A percentile compares a stretch with the other conserved stretches of the same genome.
These are phyloP conservation scores for Geoglossum glabrum DNA, from an alignment of 495 filamentous ascomycete species.

Conservation along the genomic window DNA sequence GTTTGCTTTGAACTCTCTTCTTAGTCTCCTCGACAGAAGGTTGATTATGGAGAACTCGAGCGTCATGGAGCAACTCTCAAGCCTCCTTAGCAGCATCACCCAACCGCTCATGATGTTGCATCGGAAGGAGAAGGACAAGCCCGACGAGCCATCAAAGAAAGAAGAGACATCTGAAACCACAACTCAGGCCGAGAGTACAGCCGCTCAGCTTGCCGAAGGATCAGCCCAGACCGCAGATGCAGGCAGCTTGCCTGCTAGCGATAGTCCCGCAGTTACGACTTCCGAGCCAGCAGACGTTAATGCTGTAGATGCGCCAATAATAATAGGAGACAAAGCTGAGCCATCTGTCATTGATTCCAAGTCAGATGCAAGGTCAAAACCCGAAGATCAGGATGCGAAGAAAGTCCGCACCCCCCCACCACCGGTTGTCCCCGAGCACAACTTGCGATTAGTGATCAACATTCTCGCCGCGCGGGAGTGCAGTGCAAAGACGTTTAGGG, in stretches of 20 bases:
- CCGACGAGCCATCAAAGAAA: conserved; percentile 23
- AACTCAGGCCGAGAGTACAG: not conserved
- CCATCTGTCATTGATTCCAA: conserved; percentile 10
- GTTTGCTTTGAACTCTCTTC: conserved; percentile 77
- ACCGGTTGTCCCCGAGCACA: conserved; percentile 73
- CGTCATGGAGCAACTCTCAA: conserved; percentile 86
- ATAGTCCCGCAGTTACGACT: not conserved
- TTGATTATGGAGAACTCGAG: conserved; percentile 86
- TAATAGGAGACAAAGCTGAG: conserved; percentile 9
- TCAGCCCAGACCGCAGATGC: not conserved
- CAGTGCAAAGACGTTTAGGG: conserved; percentile 87
- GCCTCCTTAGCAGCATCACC: conserved; percentile 70
- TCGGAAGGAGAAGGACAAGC: conserved; percentile 61
- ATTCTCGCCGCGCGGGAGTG: conserved; percentile 92
- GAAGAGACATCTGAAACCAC: conserved; percentile 12
- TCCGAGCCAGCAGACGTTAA: not conserved
- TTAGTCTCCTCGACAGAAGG: conserved; percentile 71
- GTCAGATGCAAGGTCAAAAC: conserved; percentile 3
- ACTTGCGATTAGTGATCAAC: conserved; percentile 81
- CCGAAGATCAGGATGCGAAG: conserved; percentile 26
- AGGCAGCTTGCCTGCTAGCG: not conserved
- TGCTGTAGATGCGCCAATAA: not conserved
- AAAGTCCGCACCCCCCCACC: conserved; percentile 54
- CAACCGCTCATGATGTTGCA: conserved; percentile 65
- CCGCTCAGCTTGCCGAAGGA: not conserved